These are phyloP conservation scores for Wilcoxina mikolae DNA, from an alignment of 495 filamentous ascomycete genomes.

Conservation along the genomic window DNA sequence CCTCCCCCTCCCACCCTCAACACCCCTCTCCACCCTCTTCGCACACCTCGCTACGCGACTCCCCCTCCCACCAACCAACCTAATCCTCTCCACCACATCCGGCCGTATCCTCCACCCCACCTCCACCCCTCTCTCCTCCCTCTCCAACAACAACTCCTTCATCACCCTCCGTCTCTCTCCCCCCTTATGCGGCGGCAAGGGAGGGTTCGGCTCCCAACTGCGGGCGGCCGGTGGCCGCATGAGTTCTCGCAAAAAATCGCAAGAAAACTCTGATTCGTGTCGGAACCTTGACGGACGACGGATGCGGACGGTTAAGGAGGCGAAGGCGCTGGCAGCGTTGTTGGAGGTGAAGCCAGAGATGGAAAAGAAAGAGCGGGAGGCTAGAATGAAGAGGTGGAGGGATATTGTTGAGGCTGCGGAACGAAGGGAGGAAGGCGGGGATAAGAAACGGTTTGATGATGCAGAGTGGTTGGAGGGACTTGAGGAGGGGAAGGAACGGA, in stretches of 20 bases:
- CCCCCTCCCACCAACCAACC: constrained; percentile 32
- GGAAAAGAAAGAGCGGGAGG: constrained; percentile 82
- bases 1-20: constrained; percentile 49
- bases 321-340: constrained; percentile 88
- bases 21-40: constrained; percentile 52
- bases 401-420: constrained; percentile 72
- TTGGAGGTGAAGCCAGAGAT: constrained; percentile 92
- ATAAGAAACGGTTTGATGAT: constrained; percentile 65
- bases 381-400: constrained; percentile 64
- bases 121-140: constrained; percentile 36
- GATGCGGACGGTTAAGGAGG: constrained; percentile 79
- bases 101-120: constrained; percentile 49
- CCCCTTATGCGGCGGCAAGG: constrained; percentile 76
- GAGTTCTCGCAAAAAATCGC: constrained; percentile 81
- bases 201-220: constrained; percentile 92
- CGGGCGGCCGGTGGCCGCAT: constrained; percentile 95
- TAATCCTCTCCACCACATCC: constrained; percentile 68
- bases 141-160: constrained; percentile 42
- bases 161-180: constrained; percentile 66
- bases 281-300: constrained; percentile 87
- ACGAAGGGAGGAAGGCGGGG: constrained; percentile 41
- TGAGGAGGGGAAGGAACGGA: constrained; percentile 68
- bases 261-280: constrained; percentile 73
- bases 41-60: constrained; percentile 46
- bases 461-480: constrained; percentile 89